phyloP scores from a whole-genome alignment of 1,284 basidiomycete genomes.

The Schizopora paradoxa region DNA sequence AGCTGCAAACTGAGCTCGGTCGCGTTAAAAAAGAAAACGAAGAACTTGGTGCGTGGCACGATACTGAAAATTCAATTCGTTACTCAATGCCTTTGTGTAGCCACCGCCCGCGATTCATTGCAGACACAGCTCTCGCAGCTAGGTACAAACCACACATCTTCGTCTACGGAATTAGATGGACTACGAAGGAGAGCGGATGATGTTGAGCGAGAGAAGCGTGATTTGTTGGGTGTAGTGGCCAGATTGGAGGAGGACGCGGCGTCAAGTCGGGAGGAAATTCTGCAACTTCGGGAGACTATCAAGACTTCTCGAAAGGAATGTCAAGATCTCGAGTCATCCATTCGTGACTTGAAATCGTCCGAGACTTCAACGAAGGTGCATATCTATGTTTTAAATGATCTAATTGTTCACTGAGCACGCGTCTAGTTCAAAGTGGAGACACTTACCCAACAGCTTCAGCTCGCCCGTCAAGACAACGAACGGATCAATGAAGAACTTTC shows the following conservation, averaged over 20 bases:
- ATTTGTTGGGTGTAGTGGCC: constrained; percentile 68
- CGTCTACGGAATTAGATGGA: constrained; percentile 53
- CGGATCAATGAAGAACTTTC: constrained; percentile 58
- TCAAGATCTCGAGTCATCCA: constrained; percentile 55
- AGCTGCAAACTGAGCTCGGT: constrained; percentile 47
- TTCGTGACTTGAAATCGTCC: constrained; percentile 61
- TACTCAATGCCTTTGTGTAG: constrained; percentile 31
- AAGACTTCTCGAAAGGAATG: constrained; percentile 74
- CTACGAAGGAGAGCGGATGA: constrained; percentile 61
- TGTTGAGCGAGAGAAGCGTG: constrained; percentile 74
- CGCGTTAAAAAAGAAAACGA: constrained; percentile 55
- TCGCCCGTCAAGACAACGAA: constrained; percentile 66
- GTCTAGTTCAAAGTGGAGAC: constrained; percentile 75
- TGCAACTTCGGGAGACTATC: constrained; percentile 57
- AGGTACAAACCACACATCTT: constrained; percentile 48
- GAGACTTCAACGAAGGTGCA: constrained; percentile 67
- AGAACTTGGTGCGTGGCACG: constrained; percentile 46
- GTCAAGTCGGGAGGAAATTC: constrained; percentile 69
- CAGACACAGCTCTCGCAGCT: constrained; percentile 50
- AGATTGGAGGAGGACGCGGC: constrained; percentile 64
- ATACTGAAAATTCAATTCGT: constrained; percentile 9
- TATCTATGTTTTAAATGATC: constrained; percentile 2
- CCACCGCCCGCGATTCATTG: constrained; percentile 43
- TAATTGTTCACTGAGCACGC: constrained; percentile 5
- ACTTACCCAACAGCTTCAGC: constrained; percentile 69